A percentile compares a stretch with the other conserved stretches of the same genome.
phyloP scores from a whole-genome alignment of 345 rosid genomes.

The Aquilaria sinensis region DNA sequence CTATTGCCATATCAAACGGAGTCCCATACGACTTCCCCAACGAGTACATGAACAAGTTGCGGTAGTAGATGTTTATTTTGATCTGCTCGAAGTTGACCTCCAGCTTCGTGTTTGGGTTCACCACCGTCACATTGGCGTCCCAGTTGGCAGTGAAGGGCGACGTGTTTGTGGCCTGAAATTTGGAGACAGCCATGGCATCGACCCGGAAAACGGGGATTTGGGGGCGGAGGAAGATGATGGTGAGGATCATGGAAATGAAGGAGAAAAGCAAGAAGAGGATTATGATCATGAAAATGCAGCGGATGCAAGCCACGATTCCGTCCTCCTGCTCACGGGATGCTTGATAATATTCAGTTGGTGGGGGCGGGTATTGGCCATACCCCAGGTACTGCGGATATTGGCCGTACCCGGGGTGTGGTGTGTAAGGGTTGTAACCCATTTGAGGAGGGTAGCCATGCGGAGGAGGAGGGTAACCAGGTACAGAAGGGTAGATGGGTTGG shows the following conservation, averaged over 20 bases:
- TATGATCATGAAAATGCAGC: conserved; percentile 33
- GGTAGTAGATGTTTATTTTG: conserved; percentile 16
- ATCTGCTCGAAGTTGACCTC: conserved; percentile 20
- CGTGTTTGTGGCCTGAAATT: conserved; percentile 19
- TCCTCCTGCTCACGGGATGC: neutral
- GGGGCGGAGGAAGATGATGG: conserved; percentile 25
- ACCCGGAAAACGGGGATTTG: conserved; percentile 21
- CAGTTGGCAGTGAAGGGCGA: conserved; percentile 25
- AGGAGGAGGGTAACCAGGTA: conserved; percentile 13
- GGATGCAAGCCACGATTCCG: conserved; percentile 20
- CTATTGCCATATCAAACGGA: conserved; percentile 5
- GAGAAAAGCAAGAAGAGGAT: conserved; percentile 26
- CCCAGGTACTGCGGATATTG: conserved; percentile 1
- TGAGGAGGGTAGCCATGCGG: conserved; percentile 25
- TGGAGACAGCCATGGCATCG: conserved; percentile 23
- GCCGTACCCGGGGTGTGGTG: conserved; percentile 10
- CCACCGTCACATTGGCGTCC: conserved; percentile 23
- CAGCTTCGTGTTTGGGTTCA: conserved; percentile 24
- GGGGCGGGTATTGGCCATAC: conserved; percentile 4
- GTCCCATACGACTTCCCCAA: conserved; percentile 16
- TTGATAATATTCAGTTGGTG: conserved; percentile 12
- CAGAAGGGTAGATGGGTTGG: neutral
- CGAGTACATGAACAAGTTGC: neutral
- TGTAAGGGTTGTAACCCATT: conserved; percentile 16
- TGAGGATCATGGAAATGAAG: conserved; percentile 25